Base-by-base conservation (phyloP, 768 basidiomycete species). In the Lactarius hatsudake region DNA sequence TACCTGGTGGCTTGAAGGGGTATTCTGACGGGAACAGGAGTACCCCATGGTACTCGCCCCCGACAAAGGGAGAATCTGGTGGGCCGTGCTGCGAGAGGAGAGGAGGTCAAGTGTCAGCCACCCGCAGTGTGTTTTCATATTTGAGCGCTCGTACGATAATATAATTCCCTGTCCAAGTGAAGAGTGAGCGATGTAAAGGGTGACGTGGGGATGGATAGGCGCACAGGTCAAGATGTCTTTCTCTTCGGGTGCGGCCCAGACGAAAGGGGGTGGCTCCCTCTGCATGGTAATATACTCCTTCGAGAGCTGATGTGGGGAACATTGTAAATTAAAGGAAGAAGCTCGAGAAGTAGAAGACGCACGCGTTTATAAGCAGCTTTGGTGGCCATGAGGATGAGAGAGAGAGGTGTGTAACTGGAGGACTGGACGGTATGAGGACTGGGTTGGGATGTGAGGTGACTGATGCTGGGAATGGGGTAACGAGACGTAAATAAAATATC, bases 271-370 rank as follows among this genome's bases (percentile, higher is more conserved):
- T 17, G 96, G 94, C 68, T 91, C 89, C 74, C 80, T 90, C 79
- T 96, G 94, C 92, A 98, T 96, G 59, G 85, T 81, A 73, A 91
- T 86, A 79, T 90, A 95, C 81, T 98, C 96, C 79, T 96, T 94
- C 42, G 82, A 80, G 68, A 93, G 85, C 91, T 93, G 75, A 58
- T 70, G 53, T 55, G 61, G 62, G n/a, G 26, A 36, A 34, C 54
- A 0, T 0, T 3, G 48, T 59, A 17, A 32, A 61, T 59, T 69
- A 68, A 15, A 34, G 36, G 48, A 32, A 59, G 34, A n/a, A 42
- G 42, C 5, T 12, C 3, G 28, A 63, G 77, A 74, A 63, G 76
- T 12, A 54, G 32, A 3, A 13, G n/a, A 67, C 65, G 60, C 72
- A 93, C 91, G 74, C 92, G 89, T 81, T 91, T 94, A 76, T 90